Base-by-base conservation (phyloP, 768 basidiomycete species). In the Hericium erinaceus region DNA sequence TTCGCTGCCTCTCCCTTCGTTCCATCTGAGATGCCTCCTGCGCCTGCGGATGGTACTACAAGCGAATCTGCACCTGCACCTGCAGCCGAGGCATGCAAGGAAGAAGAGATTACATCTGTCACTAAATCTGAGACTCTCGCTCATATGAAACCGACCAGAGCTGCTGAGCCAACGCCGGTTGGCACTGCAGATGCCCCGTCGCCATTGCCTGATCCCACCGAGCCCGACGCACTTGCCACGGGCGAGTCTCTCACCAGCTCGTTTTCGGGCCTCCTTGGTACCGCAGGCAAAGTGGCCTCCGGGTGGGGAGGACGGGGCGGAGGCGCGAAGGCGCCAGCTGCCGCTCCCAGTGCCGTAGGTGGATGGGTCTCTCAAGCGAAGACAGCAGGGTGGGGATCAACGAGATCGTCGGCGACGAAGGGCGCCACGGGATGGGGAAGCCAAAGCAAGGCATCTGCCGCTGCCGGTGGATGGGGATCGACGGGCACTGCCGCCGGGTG, bases 381-480 rank as follows among this genome's bases (percentile, higher is more conserved):
- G 9, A 10, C 33, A 2, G 1, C 33, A 33, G 33, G 33, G 9
- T 10, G 5, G 33, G 33, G 6, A 8, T 33, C 33, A 33, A 33
- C 9, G 9, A 8, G 33, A 33, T 33, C 33, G 33, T 33, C 33
- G 7, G 44, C n/a, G 44, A 46, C 7, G 15, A 46, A 10, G n/a
- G 16, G 16, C 16, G 13, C 16, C 41, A 44, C 13, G 41, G 15
- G 41, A 44, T 20, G 44, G 44, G 44, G 41, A 13, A 18, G 18
- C 44, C 41, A 16, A 13, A 26, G 28, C 41, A n/a, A 51, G 48
- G 18, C 18, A 54, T 38, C 26, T 59, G 16, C 46, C 60, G 5
- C 50, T 44, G 20, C 5, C 48, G 60, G 28, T 48, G 58, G 61
- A 52, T 22, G 59, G 59, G 33, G 33, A 33, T 33, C 33, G 33